A percentile compares a stretch with the other conserved stretches of the same genome.
Evolutionary conservation across 106 monocot genomes (phyloP).

Genomic region (Dactylorhiza incarnata): DNA sequence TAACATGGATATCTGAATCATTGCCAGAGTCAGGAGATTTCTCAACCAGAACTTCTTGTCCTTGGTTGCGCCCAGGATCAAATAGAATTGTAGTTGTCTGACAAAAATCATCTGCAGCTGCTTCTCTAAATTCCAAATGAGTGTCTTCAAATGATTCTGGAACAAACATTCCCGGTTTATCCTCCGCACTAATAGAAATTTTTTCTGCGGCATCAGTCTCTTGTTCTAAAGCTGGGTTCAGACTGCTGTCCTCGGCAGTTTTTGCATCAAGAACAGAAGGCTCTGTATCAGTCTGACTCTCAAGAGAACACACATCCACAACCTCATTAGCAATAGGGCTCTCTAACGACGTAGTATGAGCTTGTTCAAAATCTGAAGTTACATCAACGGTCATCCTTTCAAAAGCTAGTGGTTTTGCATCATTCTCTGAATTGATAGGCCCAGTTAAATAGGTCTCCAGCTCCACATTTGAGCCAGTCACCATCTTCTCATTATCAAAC

Average conservation of each 20-base stretch:
- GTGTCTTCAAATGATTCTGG: constrained; percentile 14
- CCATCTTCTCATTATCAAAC: constrained; percentile 5
- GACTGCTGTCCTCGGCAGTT: constrained; percentile 11
- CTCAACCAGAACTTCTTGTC: background rate
- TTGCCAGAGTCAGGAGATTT: background rate
- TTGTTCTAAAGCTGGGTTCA: background rate
- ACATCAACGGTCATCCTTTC: background rate
- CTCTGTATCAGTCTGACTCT: constrained; percentile 11
- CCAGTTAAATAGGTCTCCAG: background rate
- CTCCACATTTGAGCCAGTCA: background rate
- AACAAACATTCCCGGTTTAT: background rate
- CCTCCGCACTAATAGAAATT: background rate
- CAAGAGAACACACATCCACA: background rate
- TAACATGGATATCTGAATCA: constrained; percentile 14
- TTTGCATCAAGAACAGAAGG: constrained; percentile 18
- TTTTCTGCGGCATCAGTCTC: background rate
- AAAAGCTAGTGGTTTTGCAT: background rate
- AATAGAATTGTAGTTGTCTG: background rate
- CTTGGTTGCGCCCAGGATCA: background rate
- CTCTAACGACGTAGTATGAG: background rate
- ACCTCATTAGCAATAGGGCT: background rate
- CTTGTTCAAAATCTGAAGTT: background rate
- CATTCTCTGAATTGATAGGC: background rate
- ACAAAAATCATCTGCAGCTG: background rate
- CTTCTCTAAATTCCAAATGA: constrained; percentile 10